These are phyloP conservation scores for Ocimum tenuiflorum DNA, from an alignment of 257 asterid species.

Conservation along the genomic window DNA sequence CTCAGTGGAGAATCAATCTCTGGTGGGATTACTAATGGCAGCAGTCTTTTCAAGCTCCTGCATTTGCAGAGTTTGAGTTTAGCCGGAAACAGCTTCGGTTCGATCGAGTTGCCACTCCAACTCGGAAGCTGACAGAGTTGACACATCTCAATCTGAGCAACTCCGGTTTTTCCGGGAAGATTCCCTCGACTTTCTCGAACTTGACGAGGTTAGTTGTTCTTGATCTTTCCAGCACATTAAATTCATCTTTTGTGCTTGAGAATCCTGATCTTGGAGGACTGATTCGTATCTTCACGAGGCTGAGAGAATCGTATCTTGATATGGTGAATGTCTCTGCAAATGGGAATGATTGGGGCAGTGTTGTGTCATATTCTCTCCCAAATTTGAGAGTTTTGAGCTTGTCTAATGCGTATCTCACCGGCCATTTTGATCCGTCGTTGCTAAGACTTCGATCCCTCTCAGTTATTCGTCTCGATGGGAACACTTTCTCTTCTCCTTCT, in stretches of 20 bases:
- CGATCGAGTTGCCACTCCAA: conserved; percentile 24
- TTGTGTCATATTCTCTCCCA: conserved; percentile 34
- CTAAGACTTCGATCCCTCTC: conserved; percentile 35
- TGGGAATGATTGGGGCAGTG: conserved; percentile 33
- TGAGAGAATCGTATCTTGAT: conserved; percentile 46
- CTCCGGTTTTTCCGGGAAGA: conserved; percentile 35
- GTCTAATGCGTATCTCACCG: conserved; percentile 26
- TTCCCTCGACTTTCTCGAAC: conserved; percentile 29
- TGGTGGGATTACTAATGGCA: conserved; percentile 19
- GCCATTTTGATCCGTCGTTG: conserved; percentile 33
- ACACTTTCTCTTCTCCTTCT: conserved; percentile 30
- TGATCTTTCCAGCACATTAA: conserved; percentile 27
- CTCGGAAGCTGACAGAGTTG: conserved; percentile 32
- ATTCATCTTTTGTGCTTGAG: conserved; percentile 19
- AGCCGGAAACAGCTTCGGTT: conserved; percentile 25
- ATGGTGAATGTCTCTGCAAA: conserved; percentile 37
- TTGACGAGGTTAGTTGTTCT: conserved; percentile 34
- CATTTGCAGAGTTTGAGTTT: conserved; percentile 33
- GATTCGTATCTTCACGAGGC: conserved; percentile 20
- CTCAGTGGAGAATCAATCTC: conserved; percentile 42
- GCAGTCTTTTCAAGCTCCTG: conserved; percentile 31
- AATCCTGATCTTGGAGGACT: conserved; percentile 29
- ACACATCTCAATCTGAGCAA: conserved; percentile 35
- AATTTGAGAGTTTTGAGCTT: conserved; percentile 41
- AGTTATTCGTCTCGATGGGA: conserved; percentile 34